Conservation (phyloP, 441 rosid genomes). For the Bruguiera hainesii region DNA sequence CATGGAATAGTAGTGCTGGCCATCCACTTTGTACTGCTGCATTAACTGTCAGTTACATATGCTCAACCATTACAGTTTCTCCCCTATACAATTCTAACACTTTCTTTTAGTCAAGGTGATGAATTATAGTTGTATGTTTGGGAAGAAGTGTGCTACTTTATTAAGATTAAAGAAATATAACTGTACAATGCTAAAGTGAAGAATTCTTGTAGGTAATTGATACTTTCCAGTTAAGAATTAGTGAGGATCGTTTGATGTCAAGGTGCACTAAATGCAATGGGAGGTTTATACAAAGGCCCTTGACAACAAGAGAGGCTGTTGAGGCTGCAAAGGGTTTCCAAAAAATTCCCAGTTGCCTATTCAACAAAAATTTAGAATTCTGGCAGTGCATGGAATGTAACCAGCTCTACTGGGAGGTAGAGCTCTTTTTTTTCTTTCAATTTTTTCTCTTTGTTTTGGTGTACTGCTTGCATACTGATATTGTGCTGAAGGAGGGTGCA, state of each 20-base stretch:
- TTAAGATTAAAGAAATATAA: background rate
- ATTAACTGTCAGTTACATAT: too few relatives aligned
- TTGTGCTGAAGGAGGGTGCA: background rate
- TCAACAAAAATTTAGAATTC: constrained; percentile 75
- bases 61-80: too few relatives aligned
- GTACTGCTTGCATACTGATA: too few relatives aligned
- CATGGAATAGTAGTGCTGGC: too few relatives aligned
- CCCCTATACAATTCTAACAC: too few relatives aligned
- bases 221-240: constrained; percentile 60
- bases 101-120: too few relatives aligned
- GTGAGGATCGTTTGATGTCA: constrained; percentile 77
- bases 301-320: constrained; percentile 76
- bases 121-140: too few relatives aligned
- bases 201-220: constrained; percentile 56
- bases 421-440: background rate
- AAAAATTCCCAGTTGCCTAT: constrained; percentile 74
- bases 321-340: constrained; percentile 96
- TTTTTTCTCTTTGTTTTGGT: background rate
- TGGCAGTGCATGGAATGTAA: constrained; percentile 95
- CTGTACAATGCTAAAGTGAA: constrained; percentile 8
- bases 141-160: background rate
- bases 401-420: constrained; percentile 96
- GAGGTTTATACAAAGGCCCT: constrained; percentile 74
- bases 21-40: too few relatives aligned
- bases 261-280: constrained; percentile 96